These are phyloP conservation scores for Domatiomyces globalis DNA, from an alignment of 2,329 filamentous ascomycete species.

Conservation along the genomic window DNA sequence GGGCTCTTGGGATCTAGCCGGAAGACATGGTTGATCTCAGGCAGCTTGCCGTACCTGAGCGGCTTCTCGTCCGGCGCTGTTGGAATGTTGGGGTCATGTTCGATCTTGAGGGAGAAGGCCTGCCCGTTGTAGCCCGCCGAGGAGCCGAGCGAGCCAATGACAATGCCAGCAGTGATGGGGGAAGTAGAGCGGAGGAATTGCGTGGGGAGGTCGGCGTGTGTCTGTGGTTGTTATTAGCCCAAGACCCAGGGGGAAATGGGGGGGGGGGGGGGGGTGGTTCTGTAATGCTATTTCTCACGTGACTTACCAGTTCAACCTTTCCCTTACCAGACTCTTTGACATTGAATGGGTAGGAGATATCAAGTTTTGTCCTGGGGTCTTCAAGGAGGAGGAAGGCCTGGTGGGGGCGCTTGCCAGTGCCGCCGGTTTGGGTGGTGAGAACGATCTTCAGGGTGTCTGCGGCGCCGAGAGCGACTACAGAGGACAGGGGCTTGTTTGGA, in stretches of 20 bases:
- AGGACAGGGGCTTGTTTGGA: conserved; percentile 45
- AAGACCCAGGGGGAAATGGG: background rate
- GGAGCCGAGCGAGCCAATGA: conserved; percentile 75
- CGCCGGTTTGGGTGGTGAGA: conserved; percentile 66
- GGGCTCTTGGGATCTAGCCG: conserved; percentile 64
- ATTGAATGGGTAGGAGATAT: conserved; percentile 71
- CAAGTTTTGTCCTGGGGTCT: conserved; percentile 60
- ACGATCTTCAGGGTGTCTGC: conserved; percentile 66
- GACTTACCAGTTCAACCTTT: conserved; percentile 65
- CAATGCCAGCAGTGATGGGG: conserved; percentile 63
- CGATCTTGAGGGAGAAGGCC: conserved; percentile 59
- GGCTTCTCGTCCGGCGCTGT: conserved; percentile 50
- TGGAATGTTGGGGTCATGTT: conserved; percentile 47
- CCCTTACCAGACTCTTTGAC: conserved; percentile 82
- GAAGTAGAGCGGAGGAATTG: conserved; percentile 58
- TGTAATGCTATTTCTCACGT: conserved; percentile 8
- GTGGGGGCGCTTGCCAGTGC: conserved; percentile 70
- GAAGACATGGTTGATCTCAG: conserved; percentile 88
- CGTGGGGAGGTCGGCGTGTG: conserved; percentile 73
- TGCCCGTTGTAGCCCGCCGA: conserved; percentile 52
- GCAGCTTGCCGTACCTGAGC: conserved; percentile 67
- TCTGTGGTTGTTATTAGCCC: conserved; percentile 35
- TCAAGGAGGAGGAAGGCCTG: conserved; percentile 81
- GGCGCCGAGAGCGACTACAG: conserved; percentile 49
- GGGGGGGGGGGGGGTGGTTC: background rate